Percentiles rank a stretch among this genome's conserved stretches.
phyloP scores from a whole-genome alignment of 129 eudicot species.

The Flaveria ramosissima region DNA sequence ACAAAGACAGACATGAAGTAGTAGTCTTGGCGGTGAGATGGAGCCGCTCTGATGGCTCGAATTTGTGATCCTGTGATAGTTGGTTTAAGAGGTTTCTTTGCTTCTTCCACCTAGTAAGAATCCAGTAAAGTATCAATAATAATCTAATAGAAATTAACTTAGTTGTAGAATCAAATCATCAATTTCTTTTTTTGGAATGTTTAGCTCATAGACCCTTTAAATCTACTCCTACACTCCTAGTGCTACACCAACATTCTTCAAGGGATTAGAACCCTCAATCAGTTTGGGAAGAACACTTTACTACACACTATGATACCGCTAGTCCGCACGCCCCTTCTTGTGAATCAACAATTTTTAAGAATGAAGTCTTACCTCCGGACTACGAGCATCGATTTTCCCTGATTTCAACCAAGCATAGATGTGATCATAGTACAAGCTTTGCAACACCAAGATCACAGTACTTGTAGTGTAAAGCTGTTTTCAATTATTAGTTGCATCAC shows the following conservation, averaged over 20 bases:
- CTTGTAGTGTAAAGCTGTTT: slow-evolving; percentile 62
- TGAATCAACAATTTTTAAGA: neutral
- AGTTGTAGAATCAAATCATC: neutral
- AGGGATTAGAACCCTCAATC: no score
- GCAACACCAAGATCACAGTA: slow-evolving; percentile 64
- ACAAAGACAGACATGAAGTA: slow-evolving; percentile 39
- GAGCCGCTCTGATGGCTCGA: slow-evolving; percentile 31
- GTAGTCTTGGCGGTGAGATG: slow-evolving; percentile 37
- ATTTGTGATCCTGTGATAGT: slow-evolving; percentile 24
- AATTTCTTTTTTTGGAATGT: neutral
- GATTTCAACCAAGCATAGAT: slow-evolving; percentile 40
- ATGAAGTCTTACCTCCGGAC: slow-evolving; percentile 29
- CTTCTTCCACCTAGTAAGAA: slow-evolving; percentile 34
- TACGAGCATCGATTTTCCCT: slow-evolving; percentile 11
- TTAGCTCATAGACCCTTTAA: no score
- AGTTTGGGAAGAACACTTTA: no score
- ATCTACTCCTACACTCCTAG: no score
- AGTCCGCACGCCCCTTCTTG: no score
- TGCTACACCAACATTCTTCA: no score
- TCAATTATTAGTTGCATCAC: neutral
- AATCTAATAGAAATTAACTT: neutral
- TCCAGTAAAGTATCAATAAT: neutral
- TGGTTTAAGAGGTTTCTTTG: slow-evolving; percentile 43
- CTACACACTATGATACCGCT: no score
- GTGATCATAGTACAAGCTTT: slow-evolving; percentile 75